Percentiles rank a stretch among this genome's conserved stretches.
Evolutionary conservation across 352 stramenopile genomes (phyloP).

Genomic region (Phytophthora syringae): DNA sequence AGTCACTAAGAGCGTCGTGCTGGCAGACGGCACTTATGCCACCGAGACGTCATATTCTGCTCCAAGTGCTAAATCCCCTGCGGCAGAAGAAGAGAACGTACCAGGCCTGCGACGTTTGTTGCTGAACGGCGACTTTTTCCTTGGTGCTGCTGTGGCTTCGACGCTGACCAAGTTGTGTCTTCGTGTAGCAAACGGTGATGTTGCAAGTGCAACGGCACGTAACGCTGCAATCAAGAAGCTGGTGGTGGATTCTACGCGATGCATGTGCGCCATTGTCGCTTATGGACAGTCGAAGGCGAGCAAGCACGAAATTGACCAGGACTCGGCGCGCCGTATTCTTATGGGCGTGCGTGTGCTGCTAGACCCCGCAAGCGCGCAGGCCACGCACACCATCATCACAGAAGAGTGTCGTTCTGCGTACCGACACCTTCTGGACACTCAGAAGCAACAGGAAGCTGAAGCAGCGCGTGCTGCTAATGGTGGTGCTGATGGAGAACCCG

Average conservation of each 20-base stretch:
- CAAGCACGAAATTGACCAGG: conserved; percentile 91
- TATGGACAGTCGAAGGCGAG: conserved; percentile 78
- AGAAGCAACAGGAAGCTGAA: conserved; percentile 75
- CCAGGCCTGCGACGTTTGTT: conserved; percentile 90
- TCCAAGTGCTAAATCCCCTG: conserved; percentile 46
- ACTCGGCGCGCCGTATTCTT: conserved; percentile 96
- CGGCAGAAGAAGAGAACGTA: conserved; percentile 70
- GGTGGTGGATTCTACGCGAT: conserved; percentile 72
- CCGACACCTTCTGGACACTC: conserved; percentile 72
- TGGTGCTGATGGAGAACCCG: conserved; percentile 56
- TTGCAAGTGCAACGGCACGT: conserved; percentile 54
- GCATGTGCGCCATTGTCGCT: conserved; percentile 77
- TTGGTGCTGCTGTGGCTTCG: conserved; percentile 92
- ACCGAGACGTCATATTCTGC: conserved; percentile 95
- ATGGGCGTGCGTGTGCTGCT: conserved; percentile 95
- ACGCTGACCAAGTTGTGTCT: conserved; percentile 98
- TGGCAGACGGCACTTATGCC: conserved; percentile 99
- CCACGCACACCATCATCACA: conserved; percentile 78
- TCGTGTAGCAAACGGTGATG: conserved; percentile 68
- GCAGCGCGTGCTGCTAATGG: conserved; percentile 42
- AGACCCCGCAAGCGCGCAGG: conserved; percentile 84
- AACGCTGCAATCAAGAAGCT: conserved; percentile 67
- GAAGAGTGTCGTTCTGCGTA: conserved; percentile 85
- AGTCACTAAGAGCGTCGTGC: conserved; percentile 98
- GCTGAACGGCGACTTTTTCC: conserved; percentile 96